Evolutionary conservation across 2,329 filamentous ascomycete species (phyloP).

Genomic region (Aspergillus udagawae): DNA sequence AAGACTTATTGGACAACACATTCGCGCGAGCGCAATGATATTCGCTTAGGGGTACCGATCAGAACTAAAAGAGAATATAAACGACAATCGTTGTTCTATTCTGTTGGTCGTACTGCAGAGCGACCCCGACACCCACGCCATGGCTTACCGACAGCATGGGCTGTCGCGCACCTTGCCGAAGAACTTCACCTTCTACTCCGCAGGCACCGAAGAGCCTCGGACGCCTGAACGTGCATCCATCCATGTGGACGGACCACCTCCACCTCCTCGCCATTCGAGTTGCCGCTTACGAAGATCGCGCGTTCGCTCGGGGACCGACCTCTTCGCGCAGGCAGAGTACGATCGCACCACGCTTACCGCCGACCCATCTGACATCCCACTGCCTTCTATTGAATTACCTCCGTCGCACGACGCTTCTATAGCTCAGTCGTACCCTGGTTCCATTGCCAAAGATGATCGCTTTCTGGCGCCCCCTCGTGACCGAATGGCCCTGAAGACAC

Average conservation of each 20-base stretch:
- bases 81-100: background rate
- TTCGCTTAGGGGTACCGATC: background rate
- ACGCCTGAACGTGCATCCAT: conserved; percentile 41
- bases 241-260: conserved; percentile 41
- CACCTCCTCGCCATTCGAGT: conserved; percentile 43
- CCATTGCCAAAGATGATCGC: conserved; percentile 29
- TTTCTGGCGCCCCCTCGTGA: conserved; percentile 38
- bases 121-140: conserved; percentile 15
- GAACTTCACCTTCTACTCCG: conserved; percentile 43
- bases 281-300: conserved; percentile 39
- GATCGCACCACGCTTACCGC: conserved; percentile 33
- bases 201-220: conserved; percentile 33
- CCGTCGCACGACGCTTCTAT: conserved; percentile 25
- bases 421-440: conserved; percentile 17
- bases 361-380: conserved; percentile 34
- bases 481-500: conserved; percentile 40
- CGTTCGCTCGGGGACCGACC: conserved; percentile 35
- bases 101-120: background rate
- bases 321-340: conserved; percentile 30
- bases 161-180: conserved; percentile 46
- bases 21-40: background rate
- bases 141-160: conserved; percentile 37
- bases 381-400: conserved; percentile 43
- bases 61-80: background rate
- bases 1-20: background rate